Percentiles rank a stretch among this genome's conserved stretches.
Evolutionary conservation across 768 basidiomycete species (phyloP).

Genomic region (Boletus speciosus): DNA sequence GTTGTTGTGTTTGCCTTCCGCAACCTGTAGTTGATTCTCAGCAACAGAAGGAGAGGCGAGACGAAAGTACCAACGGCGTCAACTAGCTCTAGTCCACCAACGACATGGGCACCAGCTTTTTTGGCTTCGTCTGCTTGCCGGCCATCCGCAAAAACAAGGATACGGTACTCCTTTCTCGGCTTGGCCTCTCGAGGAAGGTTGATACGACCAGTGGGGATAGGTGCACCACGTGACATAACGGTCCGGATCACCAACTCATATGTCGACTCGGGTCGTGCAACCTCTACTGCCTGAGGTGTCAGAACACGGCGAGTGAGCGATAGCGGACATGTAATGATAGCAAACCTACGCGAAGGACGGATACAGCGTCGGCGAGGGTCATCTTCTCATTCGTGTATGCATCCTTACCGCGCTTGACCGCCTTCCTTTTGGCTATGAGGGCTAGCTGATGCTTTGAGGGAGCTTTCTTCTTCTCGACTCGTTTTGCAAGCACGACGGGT

Average conservation of each 20-base stretch:
- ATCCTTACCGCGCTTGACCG: constrained; percentile 48
- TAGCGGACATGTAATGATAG: background rate
- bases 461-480: constrained; percentile 53
- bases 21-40: constrained; percentile 49
- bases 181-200: constrained; percentile 81
- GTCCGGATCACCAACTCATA: constrained; percentile 83
- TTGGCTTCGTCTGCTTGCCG: constrained; percentile 77
- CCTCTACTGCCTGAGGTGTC: constrained; percentile 69
- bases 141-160: constrained; percentile 94
- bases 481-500: constrained; percentile 40
- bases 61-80: constrained; percentile 61
- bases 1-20: constrained; percentile 65
- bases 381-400: constrained; percentile 66
- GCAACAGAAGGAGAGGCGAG: background rate
- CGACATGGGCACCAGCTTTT: constrained; percentile 83
- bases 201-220: constrained; percentile 87
- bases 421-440: constrained; percentile 59
- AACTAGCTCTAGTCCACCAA: constrained; percentile 87
- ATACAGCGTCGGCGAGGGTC: constrained; percentile 60
- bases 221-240: constrained; percentile 69
- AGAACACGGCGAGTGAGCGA: constrained; percentile 2
- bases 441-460: constrained; percentile 71
- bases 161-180: constrained; percentile 61
- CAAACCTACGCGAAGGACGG: constrained; percentile 62
- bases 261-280: constrained; percentile 68